phyloP scores from a whole-genome alignment of 371 early-diverging fungal genomes.

The Lichtheimia ramosa region DNA sequence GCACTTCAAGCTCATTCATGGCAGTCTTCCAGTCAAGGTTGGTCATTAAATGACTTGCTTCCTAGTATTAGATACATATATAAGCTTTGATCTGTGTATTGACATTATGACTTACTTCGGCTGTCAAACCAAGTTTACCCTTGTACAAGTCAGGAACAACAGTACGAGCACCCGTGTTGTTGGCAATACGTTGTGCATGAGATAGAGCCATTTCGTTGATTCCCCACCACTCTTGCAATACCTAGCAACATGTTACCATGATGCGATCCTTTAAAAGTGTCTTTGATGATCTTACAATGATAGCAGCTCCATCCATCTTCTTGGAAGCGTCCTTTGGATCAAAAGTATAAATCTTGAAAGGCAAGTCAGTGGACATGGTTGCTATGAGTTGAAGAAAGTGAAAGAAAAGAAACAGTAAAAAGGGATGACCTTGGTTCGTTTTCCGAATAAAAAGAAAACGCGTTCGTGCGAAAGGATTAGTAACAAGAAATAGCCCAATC shows the following conservation, averaged over 20 bases:
- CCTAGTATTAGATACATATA: conserved; percentile 9
- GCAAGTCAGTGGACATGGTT: conserved; percentile 10
- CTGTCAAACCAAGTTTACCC: conserved; percentile 41
- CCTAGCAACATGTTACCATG: conserved; percentile 9
- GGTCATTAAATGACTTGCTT: conserved; percentile 51
- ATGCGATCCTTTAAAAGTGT: no score
- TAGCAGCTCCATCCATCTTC: conserved; percentile 17
- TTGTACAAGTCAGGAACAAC: conserved; percentile 53
- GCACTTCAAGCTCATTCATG: conserved; percentile 25
- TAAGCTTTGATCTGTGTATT: not conserved
- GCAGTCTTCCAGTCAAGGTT: conserved; percentile 48
- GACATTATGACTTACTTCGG: conserved; percentile 18
- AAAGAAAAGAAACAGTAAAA: not conserved
- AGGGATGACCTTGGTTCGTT: not conserved
- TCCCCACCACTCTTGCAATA: conserved; percentile 43
- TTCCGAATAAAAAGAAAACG: not conserved
- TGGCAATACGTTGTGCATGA: conserved; percentile 51
- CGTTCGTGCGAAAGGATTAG: no score
- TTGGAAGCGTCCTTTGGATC: conserved; percentile 15
- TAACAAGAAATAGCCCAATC: no score
- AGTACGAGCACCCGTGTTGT: conserved; percentile 42
- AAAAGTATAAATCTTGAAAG: conserved; percentile 20
- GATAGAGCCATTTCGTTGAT: conserved; percentile 45
- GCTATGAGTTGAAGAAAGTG: conserved; percentile 4
- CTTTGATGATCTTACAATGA: conserved; percentile 21